Conservation (phyloP, 2,329 filamentous ascomycete species). For the Penicillium sp. region DNA sequence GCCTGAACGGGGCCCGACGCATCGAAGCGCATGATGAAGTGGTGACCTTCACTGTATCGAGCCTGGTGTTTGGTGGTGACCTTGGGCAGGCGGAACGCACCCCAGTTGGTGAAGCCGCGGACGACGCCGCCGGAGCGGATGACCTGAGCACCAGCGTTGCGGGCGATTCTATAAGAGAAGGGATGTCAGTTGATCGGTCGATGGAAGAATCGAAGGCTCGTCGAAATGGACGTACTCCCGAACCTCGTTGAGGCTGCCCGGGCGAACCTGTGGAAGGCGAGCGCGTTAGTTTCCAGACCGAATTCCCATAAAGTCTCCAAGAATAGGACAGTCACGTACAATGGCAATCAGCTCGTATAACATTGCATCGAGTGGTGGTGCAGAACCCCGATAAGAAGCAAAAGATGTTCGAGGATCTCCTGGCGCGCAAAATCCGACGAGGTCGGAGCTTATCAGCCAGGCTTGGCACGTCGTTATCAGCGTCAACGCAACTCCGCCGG, state of each 20-base stretch:
- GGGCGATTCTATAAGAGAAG: conserved; percentile 71
- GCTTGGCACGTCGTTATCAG: conserved; percentile 30
- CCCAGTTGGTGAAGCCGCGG: conserved; percentile 93
- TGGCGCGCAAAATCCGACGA: conserved; percentile 27
- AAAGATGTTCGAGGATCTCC: conserved; percentile 17
- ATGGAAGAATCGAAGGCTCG: conserved; percentile 5
- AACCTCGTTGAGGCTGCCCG: conserved; percentile 83
- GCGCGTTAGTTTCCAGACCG: conserved; percentile 12
- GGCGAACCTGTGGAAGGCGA: conserved; percentile 67
- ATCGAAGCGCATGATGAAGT: conserved; percentile 98
- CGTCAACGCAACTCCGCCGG: conserved; percentile 22
- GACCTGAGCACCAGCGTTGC: conserved; percentile 76
- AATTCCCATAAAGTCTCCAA: neutral
- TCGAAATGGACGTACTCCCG: conserved; percentile 71
- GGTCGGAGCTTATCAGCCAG: conserved; percentile 29
- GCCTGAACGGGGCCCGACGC: conserved; percentile 70
- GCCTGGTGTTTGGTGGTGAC: conserved; percentile 77
- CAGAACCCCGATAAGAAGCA: conserved; percentile 16
- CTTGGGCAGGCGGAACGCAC: conserved; percentile 80
- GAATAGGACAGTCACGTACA: conserved; percentile 55
- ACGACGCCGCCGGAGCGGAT: conserved; percentile 83
- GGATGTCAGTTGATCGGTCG: conserved; percentile 12
- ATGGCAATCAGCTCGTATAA: conserved; percentile 97
- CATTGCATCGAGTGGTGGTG: conserved; percentile 56
- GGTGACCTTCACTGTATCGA: conserved; percentile 80